Evolutionary conservation across 2,329 filamentous ascomycete genomes (phyloP).

Genomic region (Macrophomina phaseolina): DNA sequence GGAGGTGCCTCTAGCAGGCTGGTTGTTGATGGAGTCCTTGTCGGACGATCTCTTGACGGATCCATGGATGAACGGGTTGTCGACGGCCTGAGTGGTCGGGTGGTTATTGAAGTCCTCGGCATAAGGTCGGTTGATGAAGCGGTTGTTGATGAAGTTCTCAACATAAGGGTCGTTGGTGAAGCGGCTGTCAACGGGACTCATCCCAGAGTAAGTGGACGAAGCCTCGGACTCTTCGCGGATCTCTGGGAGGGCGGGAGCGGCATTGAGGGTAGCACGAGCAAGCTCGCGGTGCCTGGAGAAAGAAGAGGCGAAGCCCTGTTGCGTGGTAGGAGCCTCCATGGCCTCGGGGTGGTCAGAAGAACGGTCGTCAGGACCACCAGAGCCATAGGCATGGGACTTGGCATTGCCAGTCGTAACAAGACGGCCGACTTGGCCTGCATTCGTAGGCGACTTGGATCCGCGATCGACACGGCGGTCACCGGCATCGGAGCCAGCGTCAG

Average conservation of each 20-base stretch:
- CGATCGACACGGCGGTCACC: neutral
- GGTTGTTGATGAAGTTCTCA: too few relatives aligned
- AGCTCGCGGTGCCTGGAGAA: conserved; percentile 1
- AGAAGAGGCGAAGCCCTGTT: neutral
- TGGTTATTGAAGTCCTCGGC: too few relatives aligned
- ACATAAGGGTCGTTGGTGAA: neutral
- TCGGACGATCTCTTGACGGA: neutral
- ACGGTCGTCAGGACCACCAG: neutral
- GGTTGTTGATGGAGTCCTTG: neutral
- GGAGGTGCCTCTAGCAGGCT: neutral
- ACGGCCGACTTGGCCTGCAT: conserved; percentile 4
- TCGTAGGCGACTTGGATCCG: conserved; percentile 1
- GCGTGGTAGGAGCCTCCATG: neutral
- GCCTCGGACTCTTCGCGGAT: conserved; percentile 1
- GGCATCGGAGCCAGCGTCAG: conserved; percentile 2
- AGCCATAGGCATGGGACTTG: conserved; percentile 7
- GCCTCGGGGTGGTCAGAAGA: neutral
- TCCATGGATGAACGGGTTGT: too few relatives aligned
- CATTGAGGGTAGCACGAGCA: neutral
- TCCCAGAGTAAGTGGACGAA: neutral
- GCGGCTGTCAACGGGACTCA: too few relatives aligned
- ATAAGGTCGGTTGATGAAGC: too few relatives aligned
- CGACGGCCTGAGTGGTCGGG: too few relatives aligned
- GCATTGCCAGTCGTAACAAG: conserved; percentile 1
- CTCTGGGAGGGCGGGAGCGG: neutral